These are phyloP conservation scores for Cruciata laevipes DNA, from an alignment of 257 asterid genomes.

Conservation along the genomic window DNA sequence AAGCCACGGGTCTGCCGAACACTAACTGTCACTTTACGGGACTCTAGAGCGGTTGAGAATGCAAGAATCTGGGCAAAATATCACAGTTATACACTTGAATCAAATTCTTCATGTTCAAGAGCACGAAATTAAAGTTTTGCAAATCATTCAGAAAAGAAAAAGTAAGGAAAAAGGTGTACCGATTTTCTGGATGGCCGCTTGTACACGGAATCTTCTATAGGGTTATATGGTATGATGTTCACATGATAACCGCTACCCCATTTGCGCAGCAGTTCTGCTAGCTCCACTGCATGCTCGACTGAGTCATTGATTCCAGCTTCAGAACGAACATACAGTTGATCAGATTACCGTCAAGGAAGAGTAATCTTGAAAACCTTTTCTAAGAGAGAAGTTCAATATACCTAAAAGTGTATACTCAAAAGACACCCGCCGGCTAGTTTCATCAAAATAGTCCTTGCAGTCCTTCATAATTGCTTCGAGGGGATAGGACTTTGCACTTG, in stretches of 20 bases:
- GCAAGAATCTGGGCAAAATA: conserved; percentile 53
- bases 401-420: conserved; percentile 90
- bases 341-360: conserved; percentile 7
- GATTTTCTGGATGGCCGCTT: conserved; percentile 70
- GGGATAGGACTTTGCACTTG: conserved; percentile 89
- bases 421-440: conserved; percentile 84
- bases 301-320: conserved; percentile 85
- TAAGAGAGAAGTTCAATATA: conserved; percentile 18
- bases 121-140: neutral
- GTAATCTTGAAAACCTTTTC: neutral
- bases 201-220: conserved; percentile 73
- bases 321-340: conserved; percentile 14
- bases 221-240: conserved; percentile 84
- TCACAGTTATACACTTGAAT: neutral
- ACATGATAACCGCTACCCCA: conserved; percentile 93
- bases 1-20: conserved; percentile 89
- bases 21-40: conserved; percentile 74
- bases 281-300: conserved; percentile 64
- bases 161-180: conserved; percentile 29
- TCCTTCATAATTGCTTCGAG: conserved; percentile 90
- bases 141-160: neutral
- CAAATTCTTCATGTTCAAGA: neutral
- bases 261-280: conserved; percentile 70
- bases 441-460: conserved; percentile 77
- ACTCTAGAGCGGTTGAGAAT: conserved; percentile 71